A percentile compares a stretch with the other conserved stretches of the same genome.
These are phyloP conservation scores for Dactylella cylindrospora DNA, from an alignment of 2,329 filamentous ascomycete species.

Conservation along the genomic window DNA sequence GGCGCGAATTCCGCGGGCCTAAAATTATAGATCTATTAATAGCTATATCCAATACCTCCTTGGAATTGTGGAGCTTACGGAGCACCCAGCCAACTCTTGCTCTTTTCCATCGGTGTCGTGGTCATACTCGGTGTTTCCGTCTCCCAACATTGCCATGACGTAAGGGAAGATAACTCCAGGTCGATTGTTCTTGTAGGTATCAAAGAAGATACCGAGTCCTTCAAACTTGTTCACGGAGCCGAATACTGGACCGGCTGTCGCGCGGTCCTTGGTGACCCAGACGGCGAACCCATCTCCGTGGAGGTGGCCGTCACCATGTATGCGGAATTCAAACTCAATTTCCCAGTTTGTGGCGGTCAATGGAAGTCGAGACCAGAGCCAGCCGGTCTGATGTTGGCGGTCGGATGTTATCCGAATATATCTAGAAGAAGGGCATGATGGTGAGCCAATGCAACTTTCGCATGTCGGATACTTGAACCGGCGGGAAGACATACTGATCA, in stretches of 20 bases:
- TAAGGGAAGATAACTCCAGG: constrained; percentile 95
- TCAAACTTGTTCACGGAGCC: constrained; percentile 86
- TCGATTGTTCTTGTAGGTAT: constrained; percentile 99
- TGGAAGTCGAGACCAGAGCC: constrained; percentile 90
- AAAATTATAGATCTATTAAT: constrained; percentile 3
- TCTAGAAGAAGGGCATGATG: constrained; percentile 54
- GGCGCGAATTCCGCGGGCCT: constrained; percentile 83
- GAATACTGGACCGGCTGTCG: constrained; percentile 77
- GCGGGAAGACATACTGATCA: constrained; percentile 57
- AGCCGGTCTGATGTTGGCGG: constrained; percentile 84
- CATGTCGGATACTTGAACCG: background rate
- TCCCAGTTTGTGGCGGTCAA: constrained; percentile 99
- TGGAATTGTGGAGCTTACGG: constrained; percentile 56
- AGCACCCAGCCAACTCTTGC: constrained; percentile 91
- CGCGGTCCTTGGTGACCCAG: constrained; percentile 96
- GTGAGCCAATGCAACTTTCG: background rate
- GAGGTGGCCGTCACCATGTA: constrained; percentile 82
- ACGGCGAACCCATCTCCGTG: constrained; percentile 96
- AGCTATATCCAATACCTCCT: background rate
- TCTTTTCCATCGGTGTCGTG: constrained; percentile 92
- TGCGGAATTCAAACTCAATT: constrained; percentile 93
- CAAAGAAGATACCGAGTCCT: constrained; percentile 90
- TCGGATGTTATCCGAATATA: constrained; percentile 93
- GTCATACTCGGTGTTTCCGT: constrained; percentile 85
- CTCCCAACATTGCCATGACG: constrained; percentile 97